Conservation (phyloP, 23 red algal species). For the Porphyridium purpureum region DNA sequence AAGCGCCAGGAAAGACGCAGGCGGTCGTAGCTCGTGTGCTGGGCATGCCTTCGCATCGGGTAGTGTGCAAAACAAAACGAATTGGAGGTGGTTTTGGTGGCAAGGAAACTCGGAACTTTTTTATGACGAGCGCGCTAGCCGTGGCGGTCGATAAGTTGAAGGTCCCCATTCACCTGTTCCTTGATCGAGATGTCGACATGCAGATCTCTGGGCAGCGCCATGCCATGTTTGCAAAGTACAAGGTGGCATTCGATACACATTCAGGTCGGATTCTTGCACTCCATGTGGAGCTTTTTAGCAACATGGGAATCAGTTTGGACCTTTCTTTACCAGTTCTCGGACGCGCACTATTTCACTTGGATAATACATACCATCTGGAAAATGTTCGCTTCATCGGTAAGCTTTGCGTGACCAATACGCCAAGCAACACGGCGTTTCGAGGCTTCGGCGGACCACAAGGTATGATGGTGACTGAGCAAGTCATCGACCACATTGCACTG, state of each 20-base stretch:
- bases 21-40: conserved; percentile 32
- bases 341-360: conserved; percentile 51
- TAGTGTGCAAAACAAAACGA: conserved; percentile 47
- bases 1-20: conserved; percentile 49
- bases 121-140: conserved; percentile 36
- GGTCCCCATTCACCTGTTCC: conserved; percentile 32
- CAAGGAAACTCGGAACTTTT: conserved; percentile 54
- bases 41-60: conserved; percentile 28
- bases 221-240: conserved; percentile 48
- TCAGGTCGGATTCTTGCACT: conserved; percentile 14
- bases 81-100: conserved; percentile 79
- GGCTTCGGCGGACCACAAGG: conserved; percentile 77
- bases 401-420: conserved; percentile 39
- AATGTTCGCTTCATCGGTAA: conserved; percentile 30
- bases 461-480: conserved; percentile 61
- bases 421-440: conserved; percentile 59
- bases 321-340: conserved; percentile 51
- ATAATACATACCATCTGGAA: conserved; percentile 57
- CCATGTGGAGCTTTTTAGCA: conserved; percentile 22
- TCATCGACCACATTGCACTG: conserved; percentile 55
- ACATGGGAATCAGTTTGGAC: conserved; percentile 53
- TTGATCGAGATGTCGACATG: conserved; percentile 70
- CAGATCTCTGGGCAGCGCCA: conserved; percentile 37
- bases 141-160: conserved; percentile 25
- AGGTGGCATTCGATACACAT: conserved; percentile 13